Conservation (phyloP, 1,284 basidiomycete genomes). For the Tylopilus sp. region DNA sequence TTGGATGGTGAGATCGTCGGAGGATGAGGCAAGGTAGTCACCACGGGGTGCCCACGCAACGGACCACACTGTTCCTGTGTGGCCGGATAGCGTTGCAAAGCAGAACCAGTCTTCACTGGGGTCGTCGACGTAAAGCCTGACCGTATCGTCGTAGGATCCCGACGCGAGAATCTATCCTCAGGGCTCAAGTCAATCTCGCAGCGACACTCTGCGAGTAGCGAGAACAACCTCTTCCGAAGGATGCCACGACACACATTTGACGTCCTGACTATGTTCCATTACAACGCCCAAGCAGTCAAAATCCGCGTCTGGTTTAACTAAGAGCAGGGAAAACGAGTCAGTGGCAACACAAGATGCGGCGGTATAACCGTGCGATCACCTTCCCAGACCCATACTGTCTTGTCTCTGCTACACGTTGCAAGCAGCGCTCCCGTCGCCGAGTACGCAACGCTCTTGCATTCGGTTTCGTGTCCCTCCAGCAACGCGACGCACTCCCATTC, state of each 20-base stretch:
- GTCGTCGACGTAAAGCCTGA: constrained; percentile 93
- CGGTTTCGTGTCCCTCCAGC: constrained; percentile 95
- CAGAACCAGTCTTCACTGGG: constrained; percentile 94
- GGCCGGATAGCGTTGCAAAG: constrained; percentile 77
- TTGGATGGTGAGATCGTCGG: constrained; percentile 73
- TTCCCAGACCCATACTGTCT: constrained; percentile 99
- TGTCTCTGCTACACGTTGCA: constrained; percentile 93
- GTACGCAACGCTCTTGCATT: constrained; percentile 94
- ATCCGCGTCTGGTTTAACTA: constrained; percentile 87
- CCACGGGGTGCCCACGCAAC: constrained; percentile 81
- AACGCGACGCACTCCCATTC: constrained; percentile 88
- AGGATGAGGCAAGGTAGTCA: constrained; percentile 78
- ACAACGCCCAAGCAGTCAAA: constrained; percentile 95
- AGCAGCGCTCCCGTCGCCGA: constrained; percentile 77
- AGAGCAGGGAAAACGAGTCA: constrained; percentile 1
- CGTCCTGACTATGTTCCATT: constrained; percentile 98
- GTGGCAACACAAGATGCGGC: background rate
- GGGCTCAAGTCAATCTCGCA: constrained; percentile 15
- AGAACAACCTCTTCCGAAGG: constrained; percentile 81
- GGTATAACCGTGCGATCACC: constrained; percentile 45
- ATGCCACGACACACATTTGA: constrained; percentile 95
- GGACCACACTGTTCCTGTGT: constrained; percentile 90
- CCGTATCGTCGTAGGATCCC: constrained; percentile 95
- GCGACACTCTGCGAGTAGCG: constrained; percentile 12
- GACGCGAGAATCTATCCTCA: constrained; percentile 84